Evolutionary conservation across 495 filamentous ascomycete genomes (phyloP), one percentile per base, ranked within the genome.

Genomic region (Daldinia bambusicola): DNA sequence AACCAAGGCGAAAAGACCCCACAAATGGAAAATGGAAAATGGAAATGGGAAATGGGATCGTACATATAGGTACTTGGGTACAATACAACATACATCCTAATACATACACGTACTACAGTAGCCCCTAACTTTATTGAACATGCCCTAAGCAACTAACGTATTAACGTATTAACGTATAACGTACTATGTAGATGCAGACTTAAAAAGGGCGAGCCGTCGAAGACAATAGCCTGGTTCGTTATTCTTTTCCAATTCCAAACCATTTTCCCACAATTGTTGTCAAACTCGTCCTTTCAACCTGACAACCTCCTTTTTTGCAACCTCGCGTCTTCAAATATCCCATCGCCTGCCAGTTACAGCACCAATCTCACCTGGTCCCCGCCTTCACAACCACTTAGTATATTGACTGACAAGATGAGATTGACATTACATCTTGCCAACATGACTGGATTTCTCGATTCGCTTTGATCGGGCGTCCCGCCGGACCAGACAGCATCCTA

Each of bases 401-500:
- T 20, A 64, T 26, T 20, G 5, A 22, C 34, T 38, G 7, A 67
- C 69, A 69, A 57, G 61, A 73, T 73, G 70, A 57, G 6, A 41
- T 58, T 58, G 13, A 51, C 45, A 13, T 31, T 56, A 34, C 56
- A 20, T 69, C 70, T 69, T 61, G 57, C 52, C 61, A 73, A 73
- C 14, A 73, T 69, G 66, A 52, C 52, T 34, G 50, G 36, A 40
- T 58, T 20, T 69, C 61, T 73, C 36, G 66, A 69, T 62, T 69
- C 61, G 2, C 70, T 73, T 34, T 73, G 66, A 73, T 73, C 61
- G 16, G 56, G 56, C 64, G 55, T 61, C 65, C 40, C 40, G 60
- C 55, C 51, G 56, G 70, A 57, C 50, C 52, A 43, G 61, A 63
- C 65, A 18, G 61, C 51, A 61, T 40, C 26, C 26, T 14, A 61